Conservation (phyloP, 257 asterid species). For the Nicotiana tomentosiformis region DNA sequence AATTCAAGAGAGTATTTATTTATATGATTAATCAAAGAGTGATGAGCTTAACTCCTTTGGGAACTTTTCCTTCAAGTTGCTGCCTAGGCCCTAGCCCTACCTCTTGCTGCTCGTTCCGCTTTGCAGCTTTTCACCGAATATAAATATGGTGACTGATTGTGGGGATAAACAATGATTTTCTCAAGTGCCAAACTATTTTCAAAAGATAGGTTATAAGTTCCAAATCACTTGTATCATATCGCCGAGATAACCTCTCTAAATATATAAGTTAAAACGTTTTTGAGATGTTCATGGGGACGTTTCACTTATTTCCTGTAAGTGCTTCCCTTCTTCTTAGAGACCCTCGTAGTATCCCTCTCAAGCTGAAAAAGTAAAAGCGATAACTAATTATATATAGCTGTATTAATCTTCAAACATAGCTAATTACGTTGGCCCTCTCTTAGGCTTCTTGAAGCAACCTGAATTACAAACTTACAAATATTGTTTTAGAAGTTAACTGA, state of each 20-base stretch:
- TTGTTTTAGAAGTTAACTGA: not conserved
- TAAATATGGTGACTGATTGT: too few species aligned
- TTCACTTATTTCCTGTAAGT: not conserved
- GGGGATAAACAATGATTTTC: too few species aligned
- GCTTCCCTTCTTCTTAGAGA: not conserved
- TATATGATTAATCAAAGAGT: too few species aligned
- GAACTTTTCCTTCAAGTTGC: not conserved
- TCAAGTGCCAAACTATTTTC: too few species aligned
- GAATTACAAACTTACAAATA: not conserved
- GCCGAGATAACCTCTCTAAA: not conserved
- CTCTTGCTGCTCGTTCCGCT: not conserved
- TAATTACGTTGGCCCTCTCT: too few species aligned
- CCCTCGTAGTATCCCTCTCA: not conserved
- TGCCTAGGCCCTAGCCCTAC: not conserved
- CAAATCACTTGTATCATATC: not conserved
- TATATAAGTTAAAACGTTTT: not conserved
- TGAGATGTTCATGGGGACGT: not conserved
- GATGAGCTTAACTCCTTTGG: not conserved
- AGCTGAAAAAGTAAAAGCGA: not conserved
- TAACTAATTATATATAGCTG: not conserved
- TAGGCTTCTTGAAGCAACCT: too few species aligned
- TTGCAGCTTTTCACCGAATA: not conserved
- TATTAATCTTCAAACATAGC: too few species aligned
- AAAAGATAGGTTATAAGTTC: not conserved
- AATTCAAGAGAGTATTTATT: too few species aligned